A percentile compares a stretch with the other conserved stretches of the same genome.
phyloP scores from a whole-genome alignment of 352 stramenopile genomes.

The Phytophthora podocarpi region DNA sequence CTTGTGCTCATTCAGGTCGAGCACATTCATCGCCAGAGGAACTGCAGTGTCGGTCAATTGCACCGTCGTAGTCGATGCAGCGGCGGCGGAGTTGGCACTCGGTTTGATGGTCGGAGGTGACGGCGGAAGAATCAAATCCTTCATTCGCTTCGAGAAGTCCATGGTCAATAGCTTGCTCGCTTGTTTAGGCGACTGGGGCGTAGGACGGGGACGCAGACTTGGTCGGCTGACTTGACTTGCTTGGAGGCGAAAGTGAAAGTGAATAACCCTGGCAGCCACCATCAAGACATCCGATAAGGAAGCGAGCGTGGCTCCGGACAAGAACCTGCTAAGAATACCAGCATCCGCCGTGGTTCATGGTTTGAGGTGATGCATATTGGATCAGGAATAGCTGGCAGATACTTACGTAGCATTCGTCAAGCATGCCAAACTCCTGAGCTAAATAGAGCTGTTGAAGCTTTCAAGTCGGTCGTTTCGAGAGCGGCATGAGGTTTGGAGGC shows the following conservation, averaged over 20 bases:
- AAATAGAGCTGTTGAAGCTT: constrained; percentile 6
- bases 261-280: constrained; percentile 6
- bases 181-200: too few relatives aligned
- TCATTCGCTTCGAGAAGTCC: constrained; percentile 81
- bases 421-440: not conserved
- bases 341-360: too few relatives aligned
- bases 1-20: constrained; percentile 63
- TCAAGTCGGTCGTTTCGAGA: constrained; percentile 29
- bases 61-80: constrained; percentile 25
- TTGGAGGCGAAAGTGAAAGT: constrained; percentile 39
- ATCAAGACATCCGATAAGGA: constrained; percentile 4
- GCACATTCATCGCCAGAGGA: constrained; percentile 34
- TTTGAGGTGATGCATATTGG: too few relatives aligned
- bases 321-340: constrained; percentile 42
- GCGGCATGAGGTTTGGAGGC: constrained; percentile 17
- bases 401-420: too few relatives aligned
- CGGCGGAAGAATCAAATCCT: constrained; percentile 69
- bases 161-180: too few relatives aligned
- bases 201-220: not conserved
- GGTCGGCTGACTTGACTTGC: constrained; percentile 12
- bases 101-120: constrained; percentile 54
- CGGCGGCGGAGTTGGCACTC: constrained; percentile 42
- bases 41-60: constrained; percentile 29
- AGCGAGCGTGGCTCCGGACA: constrained; percentile 20
- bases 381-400: constrained; percentile 28